Evolutionary conservation across 257 asterid species (phyloP).

Genomic region (Cruciata laevipes): DNA sequence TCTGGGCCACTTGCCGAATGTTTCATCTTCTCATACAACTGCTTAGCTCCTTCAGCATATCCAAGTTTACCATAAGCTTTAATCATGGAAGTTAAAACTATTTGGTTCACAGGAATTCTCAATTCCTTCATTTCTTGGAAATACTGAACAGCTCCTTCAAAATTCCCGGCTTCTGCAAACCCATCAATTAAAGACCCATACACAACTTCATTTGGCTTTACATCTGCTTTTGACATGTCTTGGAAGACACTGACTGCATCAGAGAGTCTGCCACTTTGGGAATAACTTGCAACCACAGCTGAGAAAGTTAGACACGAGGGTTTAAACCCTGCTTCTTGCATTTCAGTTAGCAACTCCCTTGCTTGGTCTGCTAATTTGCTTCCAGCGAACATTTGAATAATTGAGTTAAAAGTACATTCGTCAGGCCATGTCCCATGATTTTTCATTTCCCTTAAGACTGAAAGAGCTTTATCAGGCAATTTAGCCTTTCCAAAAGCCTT

Average conservation of each 20-base stretch:
- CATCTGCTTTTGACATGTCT: conserved; percentile 53
- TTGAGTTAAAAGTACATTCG: conserved; percentile 77
- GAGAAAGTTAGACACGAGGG: conserved; percentile 69
- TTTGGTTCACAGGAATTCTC: conserved; percentile 55
- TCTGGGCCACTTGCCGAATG: conserved; percentile 62
- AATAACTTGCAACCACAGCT: conserved; percentile 54
- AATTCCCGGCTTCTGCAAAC: conserved; percentile 67
- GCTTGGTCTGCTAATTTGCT: conserved; percentile 60
- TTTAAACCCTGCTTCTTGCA: conserved; percentile 53
- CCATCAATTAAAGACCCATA: conserved; percentile 68
- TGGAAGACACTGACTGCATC: conserved; percentile 55
- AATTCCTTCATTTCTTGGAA: conserved; percentile 55
- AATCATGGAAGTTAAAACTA: conserved; percentile 75
- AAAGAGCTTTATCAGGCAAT: conserved; percentile 56
- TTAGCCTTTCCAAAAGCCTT: conserved; percentile 83
- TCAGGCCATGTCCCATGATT: conserved; percentile 94
- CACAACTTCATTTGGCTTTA: conserved; percentile 70
- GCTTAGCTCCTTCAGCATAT: conserved; percentile 70
- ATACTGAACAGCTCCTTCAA: conserved; percentile 61
- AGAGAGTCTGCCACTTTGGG: conserved; percentile 39
- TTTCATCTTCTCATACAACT: conserved; percentile 57
- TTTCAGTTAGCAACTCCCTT: conserved; percentile 51
- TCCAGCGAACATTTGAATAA: conserved; percentile 74
- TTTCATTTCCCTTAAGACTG: conserved; percentile 76
- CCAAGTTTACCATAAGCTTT: conserved; percentile 75